phyloP scores from a whole-genome alignment of 768 basidiomycete species.

The Amanita brunnescens region DNA sequence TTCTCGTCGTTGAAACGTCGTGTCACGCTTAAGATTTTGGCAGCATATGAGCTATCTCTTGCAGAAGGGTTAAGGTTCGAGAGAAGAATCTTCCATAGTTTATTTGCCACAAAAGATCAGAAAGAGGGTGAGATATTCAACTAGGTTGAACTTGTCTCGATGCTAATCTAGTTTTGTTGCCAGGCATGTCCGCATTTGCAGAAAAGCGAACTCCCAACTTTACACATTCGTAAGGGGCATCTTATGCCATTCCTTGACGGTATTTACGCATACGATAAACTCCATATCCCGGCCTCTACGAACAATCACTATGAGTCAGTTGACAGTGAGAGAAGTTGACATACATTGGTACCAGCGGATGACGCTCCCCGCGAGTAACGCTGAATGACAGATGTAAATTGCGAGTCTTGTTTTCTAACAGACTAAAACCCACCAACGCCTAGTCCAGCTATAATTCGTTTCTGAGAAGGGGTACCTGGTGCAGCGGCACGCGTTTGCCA shows the following conservation, averaged over 20 bases:
- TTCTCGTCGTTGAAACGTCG: not conserved
- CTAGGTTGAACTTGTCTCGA: not conserved
- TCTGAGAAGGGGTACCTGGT: slow-evolving; percentile 53
- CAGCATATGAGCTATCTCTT: slow-evolving; percentile 76
- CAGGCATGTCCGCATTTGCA: slow-evolving; percentile 91
- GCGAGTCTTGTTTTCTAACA: not conserved
- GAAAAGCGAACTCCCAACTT: slow-evolving; percentile 89
- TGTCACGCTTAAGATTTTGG: not conserved
- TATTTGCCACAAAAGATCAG: slow-evolving; percentile 92
- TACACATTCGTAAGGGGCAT: slow-evolving; percentile 44
- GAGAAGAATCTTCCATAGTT: slow-evolving; percentile 79
- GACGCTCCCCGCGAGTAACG: slow-evolving; percentile 28
- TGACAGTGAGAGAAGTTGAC: not conserved
- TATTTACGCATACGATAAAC: no score
- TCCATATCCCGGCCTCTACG: no score
- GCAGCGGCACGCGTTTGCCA: slow-evolving; percentile 53
- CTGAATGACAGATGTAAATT: slow-evolving; percentile 12
- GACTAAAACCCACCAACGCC: slow-evolving; percentile 43
- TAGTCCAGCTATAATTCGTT: slow-evolving; percentile 50
- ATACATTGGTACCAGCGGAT: slow-evolving; percentile 29
- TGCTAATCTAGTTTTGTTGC: slow-evolving; percentile 7
- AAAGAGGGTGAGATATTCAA: slow-evolving; percentile 67
- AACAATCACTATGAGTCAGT: not conserved
- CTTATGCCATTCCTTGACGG: slow-evolving; percentile 7
- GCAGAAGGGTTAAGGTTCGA: slow-evolving; percentile 83